A percentile compares a stretch with the other conserved stretches of the same genome.
phyloP scores from a whole-genome alignment of 1,284 basidiomycete genomes.

The Spongiforma sp. region DNA sequence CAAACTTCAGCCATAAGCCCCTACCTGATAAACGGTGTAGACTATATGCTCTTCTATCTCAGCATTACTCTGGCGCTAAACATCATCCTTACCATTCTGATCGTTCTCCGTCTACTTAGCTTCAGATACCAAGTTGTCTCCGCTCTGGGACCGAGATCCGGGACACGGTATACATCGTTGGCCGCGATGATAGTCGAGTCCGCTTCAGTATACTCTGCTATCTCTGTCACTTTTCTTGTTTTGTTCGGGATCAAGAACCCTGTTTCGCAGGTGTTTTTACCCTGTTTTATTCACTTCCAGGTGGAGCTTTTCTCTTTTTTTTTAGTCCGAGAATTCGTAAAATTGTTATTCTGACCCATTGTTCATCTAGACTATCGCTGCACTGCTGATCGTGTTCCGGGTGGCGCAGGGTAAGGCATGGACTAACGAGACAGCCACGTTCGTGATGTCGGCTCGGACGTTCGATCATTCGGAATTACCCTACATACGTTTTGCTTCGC shows the following conservation, averaged over 20 bases:
- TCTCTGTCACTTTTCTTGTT: not conserved
- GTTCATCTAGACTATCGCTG: no score
- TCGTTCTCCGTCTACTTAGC: not conserved
- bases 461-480: no score
- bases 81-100: not conserved
- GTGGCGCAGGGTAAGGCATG: no score
- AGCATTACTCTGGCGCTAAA: not conserved
- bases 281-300: not conserved
- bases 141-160: not conserved
- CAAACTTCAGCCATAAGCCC: not conserved
- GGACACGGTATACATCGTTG: not conserved
- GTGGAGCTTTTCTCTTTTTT: no score
- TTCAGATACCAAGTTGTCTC: slow-evolving; percentile 1
- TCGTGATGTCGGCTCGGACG: no score
- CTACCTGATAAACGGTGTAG: not conserved
- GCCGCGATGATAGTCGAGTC: not conserved
- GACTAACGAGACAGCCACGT: no score
- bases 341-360: no score
- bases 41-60: not conserved
- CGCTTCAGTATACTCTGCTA: not conserved
- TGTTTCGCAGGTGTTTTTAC: not conserved
- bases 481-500: no score
- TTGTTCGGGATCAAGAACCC: not conserved
- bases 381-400: no score
- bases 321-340: no score